phyloP scores from a whole-genome alignment of 176 grass and related monocot genomes.

The Avena atlantica region DNA sequence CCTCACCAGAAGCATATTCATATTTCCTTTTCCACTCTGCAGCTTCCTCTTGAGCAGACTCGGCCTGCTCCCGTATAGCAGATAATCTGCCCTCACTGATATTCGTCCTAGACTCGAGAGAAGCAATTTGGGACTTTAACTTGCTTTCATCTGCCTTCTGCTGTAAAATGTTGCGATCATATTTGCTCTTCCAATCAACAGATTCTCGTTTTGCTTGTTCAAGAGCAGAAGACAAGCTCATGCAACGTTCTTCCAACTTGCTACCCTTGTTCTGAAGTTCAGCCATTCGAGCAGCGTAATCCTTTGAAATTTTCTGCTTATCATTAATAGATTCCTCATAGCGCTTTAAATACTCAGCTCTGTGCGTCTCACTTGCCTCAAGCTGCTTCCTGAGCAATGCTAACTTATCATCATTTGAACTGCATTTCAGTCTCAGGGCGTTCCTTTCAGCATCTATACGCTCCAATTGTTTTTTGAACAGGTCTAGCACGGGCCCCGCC shows the following conservation, averaged over 20 bases:
- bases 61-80: constrained; percentile 89
- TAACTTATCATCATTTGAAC: constrained; percentile 83
- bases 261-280: constrained; percentile 88
- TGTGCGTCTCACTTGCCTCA: constrained; percentile 81
- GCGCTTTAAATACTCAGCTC: constrained; percentile 81
- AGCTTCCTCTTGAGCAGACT: constrained; percentile 93
- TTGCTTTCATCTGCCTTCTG: constrained; percentile 87
- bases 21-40: constrained; percentile 98
- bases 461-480: constrained; percentile 84
- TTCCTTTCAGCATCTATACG: constrained; percentile 79
- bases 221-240: constrained; percentile 64
- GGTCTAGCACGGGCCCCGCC: constrained; percentile 73
- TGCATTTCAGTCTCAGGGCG: constrained; percentile 82
- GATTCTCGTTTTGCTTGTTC: constrained; percentile 77
- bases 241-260: constrained; percentile 85
- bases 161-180: constrained; percentile 56
- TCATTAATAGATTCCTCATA: constrained; percentile 90
- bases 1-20: constrained; percentile 72
- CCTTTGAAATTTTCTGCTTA: constrained; percentile 94
- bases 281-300: constrained; percentile 67
- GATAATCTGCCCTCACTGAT: constrained; percentile 88
- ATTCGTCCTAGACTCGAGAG: constrained; percentile 79
- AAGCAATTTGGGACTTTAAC: constrained; percentile 75
- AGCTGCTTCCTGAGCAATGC: constrained; percentile 83
- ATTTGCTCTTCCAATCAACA: constrained; percentile 84